Base-by-base conservation (phyloP, 331 rosid genomes). In the Cucumis variabilis region DNA sequence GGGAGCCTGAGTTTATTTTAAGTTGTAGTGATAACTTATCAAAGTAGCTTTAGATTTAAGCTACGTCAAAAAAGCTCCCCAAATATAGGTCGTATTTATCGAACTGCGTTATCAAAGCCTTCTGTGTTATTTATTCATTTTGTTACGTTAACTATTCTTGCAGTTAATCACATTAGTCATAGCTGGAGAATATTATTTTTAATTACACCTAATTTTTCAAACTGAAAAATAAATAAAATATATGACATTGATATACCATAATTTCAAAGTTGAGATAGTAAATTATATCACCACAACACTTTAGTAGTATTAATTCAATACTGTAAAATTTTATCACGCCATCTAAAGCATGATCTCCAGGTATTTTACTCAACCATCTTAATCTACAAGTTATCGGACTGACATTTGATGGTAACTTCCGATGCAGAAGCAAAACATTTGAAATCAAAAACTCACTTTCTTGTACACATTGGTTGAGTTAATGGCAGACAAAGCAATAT, bases 391-490 rank as follows among this genome's bases (percentile, higher is more conserved):
- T 30, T 75, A 79, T 67, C 44, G 4, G 84, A 53, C 46, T 17
- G 48, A 16, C 10, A 20, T 79, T 58, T 53, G 25, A 53, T 79
- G 84, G 84, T 53, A 27, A 79, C 84, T 51, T 78, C 84, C 24
- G 82, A 75, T 10, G 82, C 82, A 75, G 58, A 76, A 76, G 62
- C 82, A 46, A 76, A 25, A 78, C 15, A 78, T 51, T 51, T 53
- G 66, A 78, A 25, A 78, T 50, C 50, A 76, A 24, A 14, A 21
- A 6, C 23, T 76, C 82, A 30, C 76, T 48, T 76, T 76, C 48
- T 76, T 48, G 44, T 76, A 58, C 84, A 78, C 24, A 79, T 25
- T 51, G 19, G 46, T 79, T 79, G 84, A 51, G 84, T 79, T 27
- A 79, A 79, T 24, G 65, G 66, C 83, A 78, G 66, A 78, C 17